Evolutionary conservation across 2,329 filamentous ascomycete genomes (phyloP), one percentile per base, ranked within the genome.

Genomic region (Diaporthe amygdali): DNA sequence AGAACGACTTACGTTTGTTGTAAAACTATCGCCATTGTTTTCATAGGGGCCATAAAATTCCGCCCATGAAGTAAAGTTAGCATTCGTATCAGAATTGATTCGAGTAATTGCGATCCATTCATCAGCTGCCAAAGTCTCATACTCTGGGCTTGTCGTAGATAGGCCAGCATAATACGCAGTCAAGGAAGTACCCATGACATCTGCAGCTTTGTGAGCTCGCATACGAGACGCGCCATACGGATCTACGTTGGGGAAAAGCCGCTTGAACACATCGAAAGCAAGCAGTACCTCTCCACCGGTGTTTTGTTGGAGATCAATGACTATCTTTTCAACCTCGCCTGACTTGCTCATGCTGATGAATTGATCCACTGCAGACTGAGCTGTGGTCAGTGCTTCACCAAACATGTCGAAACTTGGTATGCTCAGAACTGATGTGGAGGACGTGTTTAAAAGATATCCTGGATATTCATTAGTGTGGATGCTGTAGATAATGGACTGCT

Each of bases 361-460:
- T n/a, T 66, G 27, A 27, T 47, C n/a, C 15, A 66, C 39, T 20
- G 46, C 27, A 10, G 15, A 8, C 9, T 47, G 30, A 22, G 44
- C 39, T 2, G 41, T 37, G 20, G 12, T 20, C 2, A 66, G 41
- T 17, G 74, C 77, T 6, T 76, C 75, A 2, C 70, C 76, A 44
- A 71, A 74, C 59, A 77, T 76, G 8, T 78, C 72, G 56, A 84
- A 84, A 64, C 73, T 80, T 1, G 82, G 82, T 44, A 84, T 80
- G 59, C 81, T 83, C 12, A 85, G 74, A 0, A 85, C 80, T 6
- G 78, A 76, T 74, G 30, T 75, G 73, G 22, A 70, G 63, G 7
- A 76, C 63, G 68, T 56, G 54, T 56, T 76, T n/a, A 74, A 2
- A 55, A 51, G 17, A 75, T 66, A 30, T 75, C 73, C 9, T 74